Evolutionary conservation across 495 filamentous ascomycete species (phyloP).

Genomic region (Penicillium flavigenum): DNA sequence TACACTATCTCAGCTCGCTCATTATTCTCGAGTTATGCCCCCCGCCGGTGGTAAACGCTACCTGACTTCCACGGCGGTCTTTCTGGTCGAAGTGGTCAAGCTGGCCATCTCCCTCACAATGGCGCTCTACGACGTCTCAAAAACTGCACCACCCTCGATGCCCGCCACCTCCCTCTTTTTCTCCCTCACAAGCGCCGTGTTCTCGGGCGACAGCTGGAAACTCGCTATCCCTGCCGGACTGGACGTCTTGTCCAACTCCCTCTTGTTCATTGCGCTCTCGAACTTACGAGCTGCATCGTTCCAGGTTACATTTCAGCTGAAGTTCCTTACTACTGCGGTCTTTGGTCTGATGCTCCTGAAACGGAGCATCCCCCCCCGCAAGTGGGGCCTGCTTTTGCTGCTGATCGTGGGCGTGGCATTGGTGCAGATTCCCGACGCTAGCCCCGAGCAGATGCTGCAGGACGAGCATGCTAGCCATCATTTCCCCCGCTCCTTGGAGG

Average conservation of each 20-base stretch:
- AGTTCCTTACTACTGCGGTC: conserved; percentile 87
- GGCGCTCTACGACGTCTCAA: conserved; percentile 81
- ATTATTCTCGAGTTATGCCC: conserved; percentile 93
- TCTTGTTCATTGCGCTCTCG: conserved; percentile 89
- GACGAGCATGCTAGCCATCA: conserved; percentile 54
- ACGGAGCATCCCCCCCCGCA: conserved; percentile 62
- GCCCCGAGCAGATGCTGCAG: conserved; percentile 49
- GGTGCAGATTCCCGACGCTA: conserved; percentile 70
- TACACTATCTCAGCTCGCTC: conserved; percentile 61
- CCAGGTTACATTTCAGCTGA: conserved; percentile 89
- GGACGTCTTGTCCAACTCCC: conserved; percentile 85
- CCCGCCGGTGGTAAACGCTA: conserved; percentile 78
- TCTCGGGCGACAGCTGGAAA: conserved; percentile 95
- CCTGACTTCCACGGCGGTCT: conserved; percentile 89
- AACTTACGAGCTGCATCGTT: conserved; percentile 91
- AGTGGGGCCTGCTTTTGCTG: conserved; percentile 79
- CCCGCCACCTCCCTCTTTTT: conserved; percentile 77
- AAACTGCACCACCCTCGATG: conserved; percentile 68
- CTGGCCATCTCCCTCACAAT: conserved; percentile 81
- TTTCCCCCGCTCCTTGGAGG: conserved; percentile 69
- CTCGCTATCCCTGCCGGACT: conserved; percentile 83
- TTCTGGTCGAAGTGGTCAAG: conserved; percentile 92
- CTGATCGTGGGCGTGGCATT: conserved; percentile 82
- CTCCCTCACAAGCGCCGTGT: conserved; percentile 75
- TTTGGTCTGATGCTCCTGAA: conserved; percentile 78